These are phyloP conservation scores for Carex pumila DNA, from an alignment of 176 grass and related monocot species.

Conservation along the genomic window DNA sequence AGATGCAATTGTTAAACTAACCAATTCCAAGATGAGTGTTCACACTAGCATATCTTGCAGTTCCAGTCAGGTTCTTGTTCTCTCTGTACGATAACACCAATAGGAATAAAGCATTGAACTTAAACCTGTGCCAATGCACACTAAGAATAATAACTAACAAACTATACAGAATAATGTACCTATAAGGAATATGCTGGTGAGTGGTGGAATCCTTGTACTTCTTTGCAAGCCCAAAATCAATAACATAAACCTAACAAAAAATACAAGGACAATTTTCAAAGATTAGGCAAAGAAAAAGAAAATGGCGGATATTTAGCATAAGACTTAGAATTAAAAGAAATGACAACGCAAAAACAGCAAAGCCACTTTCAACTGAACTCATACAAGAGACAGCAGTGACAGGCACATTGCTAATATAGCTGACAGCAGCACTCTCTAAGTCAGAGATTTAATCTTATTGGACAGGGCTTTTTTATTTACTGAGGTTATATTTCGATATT, in stretches of 20 bases:
- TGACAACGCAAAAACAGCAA: neutral
- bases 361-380: neutral
- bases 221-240: slow-evolving; percentile 94
- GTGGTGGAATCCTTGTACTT: slow-evolving; percentile 69
- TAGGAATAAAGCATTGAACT: neutral
- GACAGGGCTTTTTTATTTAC: neutral
- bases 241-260: slow-evolving; percentile 60
- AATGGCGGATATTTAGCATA: neutral
- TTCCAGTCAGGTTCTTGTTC: slow-evolving; percentile 90
- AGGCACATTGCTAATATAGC: neutral
- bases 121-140: neutral
- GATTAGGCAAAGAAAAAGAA: neutral
- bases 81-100: slow-evolving; percentile 51
- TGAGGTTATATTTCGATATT: neutral
- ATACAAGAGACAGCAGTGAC: neutral
- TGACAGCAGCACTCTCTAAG: neutral
- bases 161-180: slow-evolving; percentile 27
- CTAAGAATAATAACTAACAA: slow-evolving; percentile 7
- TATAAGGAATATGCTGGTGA: slow-evolving; percentile 86
- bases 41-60: slow-evolving; percentile 90
- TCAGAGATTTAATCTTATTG: neutral
- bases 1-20: slow-evolving; percentile 21
- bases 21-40: slow-evolving; percentile 96
- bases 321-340: neutral
- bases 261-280: neutral